Evolutionary conservation across 805 yeast species (phyloP).

Genomic region (Gaillardinia entomophila): DNA sequence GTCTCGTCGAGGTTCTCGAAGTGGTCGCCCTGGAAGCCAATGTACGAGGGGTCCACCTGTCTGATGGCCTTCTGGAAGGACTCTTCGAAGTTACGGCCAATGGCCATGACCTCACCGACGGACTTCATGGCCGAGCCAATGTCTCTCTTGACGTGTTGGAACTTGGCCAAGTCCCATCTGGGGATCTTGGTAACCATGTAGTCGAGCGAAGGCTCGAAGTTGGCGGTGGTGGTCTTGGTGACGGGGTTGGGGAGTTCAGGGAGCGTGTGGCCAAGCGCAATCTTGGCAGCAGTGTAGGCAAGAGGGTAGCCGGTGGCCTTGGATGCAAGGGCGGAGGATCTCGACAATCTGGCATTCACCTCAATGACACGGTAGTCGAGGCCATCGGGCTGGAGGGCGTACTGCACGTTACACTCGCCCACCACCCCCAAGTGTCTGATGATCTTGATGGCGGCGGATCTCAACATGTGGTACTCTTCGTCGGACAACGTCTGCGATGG

Average conservation of each 20-base stretch:
- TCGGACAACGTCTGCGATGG: conserved; percentile 97
- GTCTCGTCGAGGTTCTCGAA: conserved; percentile 73
- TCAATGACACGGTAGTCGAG: conserved; percentile 94
- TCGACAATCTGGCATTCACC: conserved; percentile 93
- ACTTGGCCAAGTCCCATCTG: conserved; percentile 95
- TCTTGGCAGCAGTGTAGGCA: conserved; percentile 97
- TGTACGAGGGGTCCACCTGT: conserved; percentile 85
- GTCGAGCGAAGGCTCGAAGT: conserved; percentile 95
- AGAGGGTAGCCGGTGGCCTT: conserved; percentile 98
- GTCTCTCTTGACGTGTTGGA: conserved; percentile 89
- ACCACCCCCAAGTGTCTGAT: conserved; percentile 97
- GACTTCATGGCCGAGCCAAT: conserved; percentile 97
- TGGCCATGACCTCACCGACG: conserved; percentile 99
- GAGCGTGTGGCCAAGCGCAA: conserved; percentile 89
- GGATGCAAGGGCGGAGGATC: conserved; percentile 97
- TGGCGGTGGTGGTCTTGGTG: conserved; percentile 92
- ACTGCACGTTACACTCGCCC: conserved; percentile 98
- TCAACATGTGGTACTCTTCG: conserved; percentile 96
- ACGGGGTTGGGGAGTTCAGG: conserved; percentile 96
- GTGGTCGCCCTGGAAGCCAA: conserved; percentile 87
- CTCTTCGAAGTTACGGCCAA: conserved; percentile 96
- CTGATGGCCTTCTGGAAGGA: conserved; percentile 96
- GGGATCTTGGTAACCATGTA: conserved; percentile 97
- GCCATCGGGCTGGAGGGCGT: conserved; percentile 93
- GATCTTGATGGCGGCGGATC: conserved; percentile 95